phyloP scores from a whole-genome alignment of 495 filamentous ascomycete genomes.

The Pyrenula massariospora region DNA sequence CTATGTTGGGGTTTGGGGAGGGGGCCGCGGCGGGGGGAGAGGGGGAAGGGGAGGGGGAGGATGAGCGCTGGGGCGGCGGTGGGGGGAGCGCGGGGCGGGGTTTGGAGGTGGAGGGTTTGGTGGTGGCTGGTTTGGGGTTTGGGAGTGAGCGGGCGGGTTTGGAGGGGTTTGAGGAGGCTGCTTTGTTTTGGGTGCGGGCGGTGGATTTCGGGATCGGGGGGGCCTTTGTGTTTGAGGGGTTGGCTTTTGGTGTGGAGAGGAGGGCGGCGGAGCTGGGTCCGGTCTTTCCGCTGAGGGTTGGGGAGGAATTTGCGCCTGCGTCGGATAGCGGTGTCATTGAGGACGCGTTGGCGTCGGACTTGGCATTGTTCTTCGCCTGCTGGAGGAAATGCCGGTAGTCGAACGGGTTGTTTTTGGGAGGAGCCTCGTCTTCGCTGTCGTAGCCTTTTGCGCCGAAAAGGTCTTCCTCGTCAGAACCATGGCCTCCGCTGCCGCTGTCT shows the following conservation, averaged over 20 bases:
- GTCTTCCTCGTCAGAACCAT: constrained; percentile 26
- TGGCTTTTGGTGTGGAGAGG: constrained; percentile 21
- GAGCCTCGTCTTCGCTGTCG: constrained; percentile 26
- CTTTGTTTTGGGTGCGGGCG: constrained; percentile 3
- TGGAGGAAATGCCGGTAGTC: constrained; percentile 48
- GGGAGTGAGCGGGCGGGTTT: constrained; percentile 5
- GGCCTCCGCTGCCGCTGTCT: constrained; percentile 26
- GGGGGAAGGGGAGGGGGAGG: neutral
- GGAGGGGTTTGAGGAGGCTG: constrained; percentile 5
- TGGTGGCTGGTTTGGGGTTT: constrained; percentile 1
- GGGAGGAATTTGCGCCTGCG: constrained; percentile 16
- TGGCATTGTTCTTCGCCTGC: constrained; percentile 23
- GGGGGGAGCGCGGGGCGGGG: constrained; percentile 11
- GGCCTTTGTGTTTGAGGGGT: constrained; percentile 8
- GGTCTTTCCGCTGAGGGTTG: constrained; percentile 16
- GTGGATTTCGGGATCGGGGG: neutral
- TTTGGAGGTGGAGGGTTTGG: constrained; percentile 13
- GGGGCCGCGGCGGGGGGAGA: constrained; percentile 23
- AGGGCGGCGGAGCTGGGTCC: constrained; percentile 16
- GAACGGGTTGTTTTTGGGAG: constrained; percentile 43
- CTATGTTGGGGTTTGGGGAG: constrained; percentile 32
- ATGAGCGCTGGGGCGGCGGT: constrained; percentile 19
- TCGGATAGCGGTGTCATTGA: constrained; percentile 18
- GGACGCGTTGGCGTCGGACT: constrained; percentile 29
- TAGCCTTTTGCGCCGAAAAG: constrained; percentile 8